phyloP scores from a whole-genome alignment of 495 filamentous ascomycete genomes.

The Neurospora pannonica region DNA sequence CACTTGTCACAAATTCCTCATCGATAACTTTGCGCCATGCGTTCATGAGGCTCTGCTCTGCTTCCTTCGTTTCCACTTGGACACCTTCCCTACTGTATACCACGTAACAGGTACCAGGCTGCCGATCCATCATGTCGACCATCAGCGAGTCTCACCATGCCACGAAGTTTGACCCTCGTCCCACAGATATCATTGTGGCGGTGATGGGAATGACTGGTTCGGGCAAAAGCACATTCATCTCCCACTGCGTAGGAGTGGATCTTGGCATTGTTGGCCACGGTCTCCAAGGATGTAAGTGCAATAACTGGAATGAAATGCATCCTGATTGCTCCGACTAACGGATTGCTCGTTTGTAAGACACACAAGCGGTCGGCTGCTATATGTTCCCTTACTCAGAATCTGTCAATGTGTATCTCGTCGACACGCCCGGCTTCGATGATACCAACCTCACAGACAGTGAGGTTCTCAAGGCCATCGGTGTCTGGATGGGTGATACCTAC shows the following conservation, averaged over 20 bases:
- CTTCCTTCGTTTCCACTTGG: neutral
- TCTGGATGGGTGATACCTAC: constrained; percentile 9
- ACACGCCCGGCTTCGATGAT: constrained; percentile 36
- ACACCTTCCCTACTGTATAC: neutral
- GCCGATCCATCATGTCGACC: neutral
- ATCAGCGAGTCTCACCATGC: neutral
- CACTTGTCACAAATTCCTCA: neutral
- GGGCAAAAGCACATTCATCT: constrained; percentile 9
- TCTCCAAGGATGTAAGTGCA: neutral
- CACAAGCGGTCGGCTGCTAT: neutral
- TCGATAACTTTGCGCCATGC: neutral
- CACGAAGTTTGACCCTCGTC: neutral
- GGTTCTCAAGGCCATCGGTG: constrained; percentile 26
- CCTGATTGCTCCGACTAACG: neutral
- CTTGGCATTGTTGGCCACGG: neutral
- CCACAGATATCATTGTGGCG: neutral
- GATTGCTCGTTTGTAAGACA: neutral
- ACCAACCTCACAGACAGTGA: constrained; percentile 23
- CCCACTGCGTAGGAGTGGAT: neutral
- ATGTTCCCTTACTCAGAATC: neutral
- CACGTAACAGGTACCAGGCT: neutral
- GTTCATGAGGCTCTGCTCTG: neutral
- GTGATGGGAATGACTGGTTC: constrained; percentile 8
- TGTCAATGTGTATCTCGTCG: constrained; percentile 21
- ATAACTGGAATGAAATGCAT: neutral